phyloP scores from a whole-genome alignment of 2,329 filamentous ascomycete species.

The Fusarium xylarioides region DNA sequence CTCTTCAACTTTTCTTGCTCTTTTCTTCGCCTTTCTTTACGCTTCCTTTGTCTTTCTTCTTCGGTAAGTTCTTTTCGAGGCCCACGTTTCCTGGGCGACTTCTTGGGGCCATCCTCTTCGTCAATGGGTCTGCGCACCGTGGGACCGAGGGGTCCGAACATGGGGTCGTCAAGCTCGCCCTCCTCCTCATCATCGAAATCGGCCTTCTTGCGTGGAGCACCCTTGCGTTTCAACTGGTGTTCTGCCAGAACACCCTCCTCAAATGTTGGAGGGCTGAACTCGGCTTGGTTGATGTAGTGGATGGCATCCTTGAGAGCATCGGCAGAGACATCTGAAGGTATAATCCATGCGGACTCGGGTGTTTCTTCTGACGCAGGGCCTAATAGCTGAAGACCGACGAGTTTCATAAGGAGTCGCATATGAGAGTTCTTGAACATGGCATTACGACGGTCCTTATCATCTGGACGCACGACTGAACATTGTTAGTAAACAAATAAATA shows the following conservation, averaged over 20 bases:
- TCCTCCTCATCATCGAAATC: constrained; percentile 77
- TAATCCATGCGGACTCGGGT: constrained; percentile 78
- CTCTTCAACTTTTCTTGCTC: constrained; percentile 80
- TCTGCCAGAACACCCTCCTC: constrained; percentile 79
- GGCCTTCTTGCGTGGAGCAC: constrained; percentile 62
- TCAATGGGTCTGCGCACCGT: constrained; percentile 64
- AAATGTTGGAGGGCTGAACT: constrained; percentile 80
- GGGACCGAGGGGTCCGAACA: constrained; percentile 76
- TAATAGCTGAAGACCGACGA: constrained; percentile 74
- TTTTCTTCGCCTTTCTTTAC: constrained; percentile 68
- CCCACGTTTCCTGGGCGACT: constrained; percentile 55
- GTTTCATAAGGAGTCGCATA: constrained; percentile 82
- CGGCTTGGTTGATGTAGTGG: constrained; percentile 78
- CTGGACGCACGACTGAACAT: constrained; percentile 65
- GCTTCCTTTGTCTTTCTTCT: constrained; percentile 71
- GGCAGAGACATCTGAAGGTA: constrained; percentile 73
- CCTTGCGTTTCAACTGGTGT: constrained; percentile 80
- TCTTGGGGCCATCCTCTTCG: constrained; percentile 65
- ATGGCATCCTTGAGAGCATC: constrained; percentile 73
- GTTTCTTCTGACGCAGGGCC: constrained; percentile 70
- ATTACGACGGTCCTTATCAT: constrained; percentile 71
- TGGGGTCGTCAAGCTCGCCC: constrained; percentile 60
- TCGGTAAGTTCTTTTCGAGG: constrained; percentile 63
- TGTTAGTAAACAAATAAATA: constrained; percentile 41
- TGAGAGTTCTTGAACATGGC: constrained; percentile 91